Base-by-base conservation (phyloP, 2,329 filamentous ascomycete species). In the Endocalyx cinctus region DNA sequence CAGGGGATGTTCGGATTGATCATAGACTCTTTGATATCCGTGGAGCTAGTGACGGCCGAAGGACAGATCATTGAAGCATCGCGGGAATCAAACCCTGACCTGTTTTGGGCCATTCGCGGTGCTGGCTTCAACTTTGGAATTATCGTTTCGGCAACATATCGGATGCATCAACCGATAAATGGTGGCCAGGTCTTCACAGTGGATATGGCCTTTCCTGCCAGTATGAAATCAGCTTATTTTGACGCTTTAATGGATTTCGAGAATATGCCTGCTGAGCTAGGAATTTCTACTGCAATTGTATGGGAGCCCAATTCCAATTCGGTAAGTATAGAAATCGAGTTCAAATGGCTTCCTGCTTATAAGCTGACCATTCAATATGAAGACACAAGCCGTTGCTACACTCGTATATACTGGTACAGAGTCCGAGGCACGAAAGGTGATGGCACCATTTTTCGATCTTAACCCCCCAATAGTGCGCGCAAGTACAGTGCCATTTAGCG, bases 71-170 rank as follows among this genome's bases (percentile, higher is more conserved):
- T 41, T 5, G 31, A 35, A 16, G 42, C 37, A 10, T 48, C 45
- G 1, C 19, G 27, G 6, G 17, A 12, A 1, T 15, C 16, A 3
- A 37, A 50, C 20, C 7, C 34, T 2, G 48, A 51, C 7, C 30
- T 52, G 11, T 50, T 50, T 33, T 50, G 43, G 47, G 48, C 15
- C 10, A 31, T 50, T 15, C 43, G 47, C 7, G 47, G 47, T 2
- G 49, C 46, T 3, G 49, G 49, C 1, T 27, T 37, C 5, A 50
- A 50, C 19, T 45, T 49, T 14, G 44, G 49, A 17, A 35, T 48
- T 16, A 25, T 50, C 25, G 41, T 37, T 1, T 46, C 34, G 11
- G 45, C 46, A 3, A 44, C 38, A 2, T 50, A 49, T 28, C 34
- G 38, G 12, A 27, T 50, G 1, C 17, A 28, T 10, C 31, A 37